phyloP scores from a whole-genome alignment of 805 yeast species.

The Zygotorulaspora chibaensis region DNA sequence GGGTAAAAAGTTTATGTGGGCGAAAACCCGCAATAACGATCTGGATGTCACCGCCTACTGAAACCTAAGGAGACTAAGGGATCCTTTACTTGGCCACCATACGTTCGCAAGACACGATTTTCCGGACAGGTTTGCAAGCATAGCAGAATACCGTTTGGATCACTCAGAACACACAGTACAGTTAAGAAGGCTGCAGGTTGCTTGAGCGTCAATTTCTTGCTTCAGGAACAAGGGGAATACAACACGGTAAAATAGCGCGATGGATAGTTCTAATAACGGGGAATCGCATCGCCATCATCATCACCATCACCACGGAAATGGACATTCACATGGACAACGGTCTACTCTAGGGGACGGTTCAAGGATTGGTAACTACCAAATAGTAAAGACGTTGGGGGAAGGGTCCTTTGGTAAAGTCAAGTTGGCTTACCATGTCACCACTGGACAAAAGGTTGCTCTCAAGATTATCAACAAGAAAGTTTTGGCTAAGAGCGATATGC shows the following conservation, averaged over 20 bases:
- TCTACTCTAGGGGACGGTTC: slow-evolving; percentile 33
- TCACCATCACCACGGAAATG: slow-evolving; percentile 17
- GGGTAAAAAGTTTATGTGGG: neutral
- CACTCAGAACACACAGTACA: neutral
- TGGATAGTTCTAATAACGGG: slow-evolving; percentile 5
- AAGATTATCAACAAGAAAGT: slow-evolving; percentile 91
- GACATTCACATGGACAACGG: slow-evolving; percentile 8
- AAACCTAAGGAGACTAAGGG: neutral
- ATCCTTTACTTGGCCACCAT: neutral
- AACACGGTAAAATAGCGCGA: neutral
- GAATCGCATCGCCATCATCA: slow-evolving; percentile 19
- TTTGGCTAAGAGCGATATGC: slow-evolving; percentile 92
- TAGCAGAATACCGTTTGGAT: neutral
- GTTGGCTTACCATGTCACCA: slow-evolving; percentile 80
- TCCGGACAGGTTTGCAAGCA: neutral
- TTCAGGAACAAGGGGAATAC: neutral
- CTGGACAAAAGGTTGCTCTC: slow-evolving; percentile 89
- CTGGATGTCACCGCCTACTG: neutral
- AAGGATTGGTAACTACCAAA: slow-evolving; percentile 87
- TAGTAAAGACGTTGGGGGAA: slow-evolving; percentile 88
- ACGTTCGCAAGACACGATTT: neutral
- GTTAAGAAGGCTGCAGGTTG: neutral
- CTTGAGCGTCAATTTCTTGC: neutral
- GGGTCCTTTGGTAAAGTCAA: slow-evolving; percentile 97
- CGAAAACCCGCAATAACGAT: neutral